Base-by-base conservation (phyloP, 192 early-diverging fungal species). In the Funneliformis mosseae region DNA sequence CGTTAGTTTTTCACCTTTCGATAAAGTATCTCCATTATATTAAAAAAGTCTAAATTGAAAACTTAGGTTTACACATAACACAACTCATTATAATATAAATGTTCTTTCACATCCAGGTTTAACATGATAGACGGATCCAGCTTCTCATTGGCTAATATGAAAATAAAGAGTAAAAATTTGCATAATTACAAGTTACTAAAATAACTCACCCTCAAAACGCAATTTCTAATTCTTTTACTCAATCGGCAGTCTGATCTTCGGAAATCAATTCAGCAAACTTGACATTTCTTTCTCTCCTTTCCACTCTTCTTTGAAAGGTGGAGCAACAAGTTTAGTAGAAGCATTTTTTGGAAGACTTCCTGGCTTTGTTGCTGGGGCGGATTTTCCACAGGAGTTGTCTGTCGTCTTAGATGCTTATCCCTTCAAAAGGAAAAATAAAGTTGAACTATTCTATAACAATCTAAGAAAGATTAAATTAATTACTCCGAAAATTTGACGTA, bases 41-140 rank as follows among this genome's bases (percentile, higher is more conserved):
- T 89, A 83, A 94, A 92, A 89, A 92, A 42, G 96, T 92, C 78
- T 79, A 80, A 25, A 42, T 38, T 18, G 4, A 27, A 69, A 71
- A 33, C 9, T 28, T 48, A 18, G 6, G 14, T 28, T 27, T 27
- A 63, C 5, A 3, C 8, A 39, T 4, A 84, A 38, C 43, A 28
- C 16, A 7, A 74, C 8, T 16, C 3, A 50, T 3, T 23, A 33
- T 38, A 45, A 55, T 43, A 63, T 8, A 43, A 21, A 85, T 91
- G 77, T 82, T 99, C 98, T 84, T 98, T 98, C 95, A n/a, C 94
- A 97, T 5, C 97, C 97, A 0, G 96, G 96, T 41, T 94, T 95
- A 63, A 94, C 93, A 10, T 88, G 83, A 33, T 77, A 5, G 84
- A 48, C 33, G 84, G 79, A 8, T 89, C 83, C 48, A 98, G 86